These are phyloP conservation scores for Gossypium thurberi DNA, from an alignment of 345 rosid genomes.

Conservation along the genomic window DNA sequence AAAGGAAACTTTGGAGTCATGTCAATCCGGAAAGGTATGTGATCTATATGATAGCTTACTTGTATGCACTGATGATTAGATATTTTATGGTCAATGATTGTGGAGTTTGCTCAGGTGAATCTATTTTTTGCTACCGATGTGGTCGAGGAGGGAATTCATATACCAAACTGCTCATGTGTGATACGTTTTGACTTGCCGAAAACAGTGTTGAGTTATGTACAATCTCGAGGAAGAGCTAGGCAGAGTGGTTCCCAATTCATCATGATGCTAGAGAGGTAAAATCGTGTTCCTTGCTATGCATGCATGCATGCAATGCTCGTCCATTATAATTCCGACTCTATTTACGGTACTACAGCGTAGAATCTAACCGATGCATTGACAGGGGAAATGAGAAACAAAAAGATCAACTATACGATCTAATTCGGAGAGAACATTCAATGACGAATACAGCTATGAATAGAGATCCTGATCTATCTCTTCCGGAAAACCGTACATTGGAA, in stretches of 20 bases:
- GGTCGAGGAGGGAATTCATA: slow-evolving; percentile 66
- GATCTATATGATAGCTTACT: slow-evolving; percentile 2
- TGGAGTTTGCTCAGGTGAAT: slow-evolving; percentile 43
- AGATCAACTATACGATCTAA: slow-evolving; percentile 53
- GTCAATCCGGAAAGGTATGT: slow-evolving; percentile 60
- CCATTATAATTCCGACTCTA: not conserved
- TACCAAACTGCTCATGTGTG: slow-evolving; percentile 59
- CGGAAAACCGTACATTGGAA: slow-evolving; percentile 24
- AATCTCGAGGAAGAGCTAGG: slow-evolving; percentile 73
- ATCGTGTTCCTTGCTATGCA: not conserved
- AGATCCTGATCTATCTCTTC: slow-evolving; percentile 34
- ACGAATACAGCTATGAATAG: slow-evolving; percentile 41
- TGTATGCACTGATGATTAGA: not conserved
- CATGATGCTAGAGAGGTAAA: slow-evolving; percentile 74
- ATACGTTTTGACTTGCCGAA: slow-evolving; percentile 81
- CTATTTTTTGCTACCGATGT: slow-evolving; percentile 73
- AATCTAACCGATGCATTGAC: slow-evolving; percentile 14
- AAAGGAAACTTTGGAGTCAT: slow-evolving; percentile 47
- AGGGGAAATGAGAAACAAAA: slow-evolving; percentile 66
- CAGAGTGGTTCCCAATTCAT: slow-evolving; percentile 52
- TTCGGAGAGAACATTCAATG: slow-evolving; percentile 55
- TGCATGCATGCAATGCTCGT: not conserved
- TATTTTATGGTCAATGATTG: not conserved
- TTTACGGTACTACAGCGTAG: not conserved
- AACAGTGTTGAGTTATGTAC: slow-evolving; percentile 71